Conservation (phyloP, 1,284 basidiomycete genomes). For the Leccinum pachyderme region DNA sequence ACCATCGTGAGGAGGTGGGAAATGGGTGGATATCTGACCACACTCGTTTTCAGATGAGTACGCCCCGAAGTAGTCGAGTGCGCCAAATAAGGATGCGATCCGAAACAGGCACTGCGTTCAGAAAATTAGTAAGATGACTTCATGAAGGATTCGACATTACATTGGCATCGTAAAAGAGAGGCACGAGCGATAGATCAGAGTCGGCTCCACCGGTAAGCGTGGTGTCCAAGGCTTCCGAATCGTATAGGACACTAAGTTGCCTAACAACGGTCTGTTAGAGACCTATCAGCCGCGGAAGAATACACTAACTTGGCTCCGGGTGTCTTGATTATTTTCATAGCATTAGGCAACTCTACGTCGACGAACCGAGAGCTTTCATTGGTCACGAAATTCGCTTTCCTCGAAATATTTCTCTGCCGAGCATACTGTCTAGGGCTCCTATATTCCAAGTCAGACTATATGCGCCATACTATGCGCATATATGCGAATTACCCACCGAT, state of each 20-base stretch:
- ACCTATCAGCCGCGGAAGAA: neutral
- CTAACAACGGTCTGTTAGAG: constrained; percentile 33
- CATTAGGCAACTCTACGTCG: constrained; percentile 47
- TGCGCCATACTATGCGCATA: constrained; percentile 25
- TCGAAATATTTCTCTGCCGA: constrained; percentile 23
- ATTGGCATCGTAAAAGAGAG: constrained; percentile 56
- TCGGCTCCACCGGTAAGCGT: constrained; percentile 23
- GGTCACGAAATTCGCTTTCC: constrained; percentile 13
- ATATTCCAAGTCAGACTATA: constrained; percentile 22
- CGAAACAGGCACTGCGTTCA: constrained; percentile 41
- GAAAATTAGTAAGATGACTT: constrained; percentile 5
- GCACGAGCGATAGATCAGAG: constrained; percentile 48
- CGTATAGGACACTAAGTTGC: constrained; percentile 53
- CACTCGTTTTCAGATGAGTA: constrained; percentile 22
- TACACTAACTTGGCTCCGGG: constrained; percentile 26
- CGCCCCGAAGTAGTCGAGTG: constrained; percentile 44
- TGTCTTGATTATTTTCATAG: constrained; percentile 47
- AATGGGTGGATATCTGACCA: constrained; percentile 20
- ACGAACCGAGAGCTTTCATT: constrained; percentile 23
- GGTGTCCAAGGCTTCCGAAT: constrained; percentile 48
- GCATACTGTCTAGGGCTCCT: constrained; percentile 47
- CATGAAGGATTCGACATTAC: constrained; percentile 35
- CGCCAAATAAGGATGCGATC: constrained; percentile 54
- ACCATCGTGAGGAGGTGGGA: constrained; percentile 53
- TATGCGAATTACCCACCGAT: constrained; percentile 48